A percentile compares a stretch with the other conserved stretches of the same genome.
These are phyloP conservation scores for Vigna angularis DNA, from an alignment of 306 rosid species.

Conservation along the genomic window DNA sequence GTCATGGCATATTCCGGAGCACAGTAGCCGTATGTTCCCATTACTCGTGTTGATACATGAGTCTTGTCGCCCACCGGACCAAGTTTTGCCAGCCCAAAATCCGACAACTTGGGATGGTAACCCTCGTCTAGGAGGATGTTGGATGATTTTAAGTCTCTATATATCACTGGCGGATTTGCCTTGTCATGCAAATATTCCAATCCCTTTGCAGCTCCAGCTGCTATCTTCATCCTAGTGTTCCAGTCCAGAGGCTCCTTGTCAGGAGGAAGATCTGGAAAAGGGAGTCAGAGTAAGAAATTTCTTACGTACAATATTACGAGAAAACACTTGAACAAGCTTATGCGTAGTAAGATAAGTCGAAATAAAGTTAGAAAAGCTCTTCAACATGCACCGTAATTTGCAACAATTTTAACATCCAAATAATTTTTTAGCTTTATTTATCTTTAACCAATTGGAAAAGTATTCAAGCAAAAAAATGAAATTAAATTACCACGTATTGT, in stretches of 20 bases:
- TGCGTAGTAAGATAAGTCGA: background rate
- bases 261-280: constrained; percentile 72
- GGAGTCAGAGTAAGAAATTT: constrained; percentile 38
- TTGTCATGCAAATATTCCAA: constrained; percentile 93
- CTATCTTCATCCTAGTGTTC: constrained; percentile 97
- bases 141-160: constrained; percentile 93
- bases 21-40: constrained; percentile 98
- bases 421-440: constrained; percentile 1
- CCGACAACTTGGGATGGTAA: constrained; percentile 89
- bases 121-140: constrained; percentile 94
- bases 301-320: background rate
- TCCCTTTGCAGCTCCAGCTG: constrained; percentile 98
- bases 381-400: background rate
- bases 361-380: background rate
- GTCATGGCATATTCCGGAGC: constrained; percentile 99
- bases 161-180: constrained; percentile 97
- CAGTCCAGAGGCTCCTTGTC: constrained; percentile 91
- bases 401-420: background rate
- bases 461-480: background rate
- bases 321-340: background rate
- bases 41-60: constrained; percentile 94
- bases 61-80: constrained; percentile 98
- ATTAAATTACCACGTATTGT: constrained; percentile 9
- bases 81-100: constrained; percentile 94
- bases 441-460: background rate